A percentile compares a stretch with the other conserved stretches of the same genome.
These are phyloP conservation scores for Themeda triandra DNA, from an alignment of 176 grass and related monocot species.

Conservation along the genomic window DNA sequence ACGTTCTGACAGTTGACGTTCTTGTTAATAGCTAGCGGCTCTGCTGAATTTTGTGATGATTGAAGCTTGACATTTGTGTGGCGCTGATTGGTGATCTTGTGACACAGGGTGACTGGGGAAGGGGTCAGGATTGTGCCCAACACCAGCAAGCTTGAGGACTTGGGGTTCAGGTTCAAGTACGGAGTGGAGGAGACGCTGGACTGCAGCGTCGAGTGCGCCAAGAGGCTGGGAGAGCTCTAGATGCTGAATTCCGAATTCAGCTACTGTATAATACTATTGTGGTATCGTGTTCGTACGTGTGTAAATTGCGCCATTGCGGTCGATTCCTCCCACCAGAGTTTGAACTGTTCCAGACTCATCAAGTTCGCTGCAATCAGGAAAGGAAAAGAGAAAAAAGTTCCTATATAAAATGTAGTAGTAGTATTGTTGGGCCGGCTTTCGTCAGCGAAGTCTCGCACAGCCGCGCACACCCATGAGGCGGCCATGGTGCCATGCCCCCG, in stretches of 20 bases:
- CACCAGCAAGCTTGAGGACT: conserved; percentile 47
- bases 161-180: conserved; percentile 62
- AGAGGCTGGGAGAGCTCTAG: conserved; percentile 40
- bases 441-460: no score
- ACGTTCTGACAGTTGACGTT: neutral
- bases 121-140: conserved; percentile 19
- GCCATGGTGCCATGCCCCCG: no score
- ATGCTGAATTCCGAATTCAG: neutral
- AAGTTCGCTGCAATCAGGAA: no score
- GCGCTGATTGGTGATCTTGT: neutral
- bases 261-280: no score
- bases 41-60: neutral
- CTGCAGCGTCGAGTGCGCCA: conserved; percentile 47
- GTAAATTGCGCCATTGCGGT: no score
- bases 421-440: no score
- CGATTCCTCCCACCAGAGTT: no score
- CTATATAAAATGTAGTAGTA: no score
- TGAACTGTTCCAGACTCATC: no score
- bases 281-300: no score
- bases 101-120: conserved; percentile 41
- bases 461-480: no score
- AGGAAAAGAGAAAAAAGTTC: no score
- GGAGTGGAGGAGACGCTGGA: conserved; percentile 49
- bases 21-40: neutral
- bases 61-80: neutral